Evolutionary conservation across 2,329 filamentous ascomycete species (phyloP), one percentile per base, ranked within the genome.

Genomic region (Penicillium occitanis): DNA sequence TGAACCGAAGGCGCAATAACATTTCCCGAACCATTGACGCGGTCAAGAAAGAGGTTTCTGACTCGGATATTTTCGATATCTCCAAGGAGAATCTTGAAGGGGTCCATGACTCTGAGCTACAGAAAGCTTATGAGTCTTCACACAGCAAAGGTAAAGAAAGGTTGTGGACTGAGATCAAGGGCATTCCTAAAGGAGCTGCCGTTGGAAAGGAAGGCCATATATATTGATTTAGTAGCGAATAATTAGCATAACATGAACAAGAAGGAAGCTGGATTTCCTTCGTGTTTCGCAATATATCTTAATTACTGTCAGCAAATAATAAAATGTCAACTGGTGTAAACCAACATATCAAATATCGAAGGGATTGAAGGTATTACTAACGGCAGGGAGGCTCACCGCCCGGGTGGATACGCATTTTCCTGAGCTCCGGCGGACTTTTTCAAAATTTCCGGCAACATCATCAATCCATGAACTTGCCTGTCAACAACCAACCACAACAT

Each of bases 21-120:
- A 83, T 98, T n/a, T 84, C 87, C 40, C 88, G 86, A 30, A 92
- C 93, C 1, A 84, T 92, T 13, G 84, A 88, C 68, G 89, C 91
- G 58, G 92, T 92, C 1, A 90, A 94, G 69, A 88, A 89, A 71
- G 91, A 97, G 73, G 90, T 96, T 60, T 88, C 88, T 66, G 89
- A 86, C 67, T 81, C 97, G 6, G 92, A 96, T 61, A 96, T 93
- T 75, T 97, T 94, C 90, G 93, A 90, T 73, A 91, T 96, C 74
- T 79, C 83, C 63, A 79, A 83, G n/a, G 64, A 66, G 30, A 35
- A 48, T 28, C 37, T 22, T 14, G 40, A 64, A 22, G 51, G 62
- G 14, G 28, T 64, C 5, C 35, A 46, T 28, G 62, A 58, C 7
- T 35, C 28, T 50, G 70, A 11, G 60, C 63, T 13, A 69, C 71